Conservation (phyloP, 2,329 filamentous ascomycete genomes). For the Decorospora gaudefroyi region DNA sequence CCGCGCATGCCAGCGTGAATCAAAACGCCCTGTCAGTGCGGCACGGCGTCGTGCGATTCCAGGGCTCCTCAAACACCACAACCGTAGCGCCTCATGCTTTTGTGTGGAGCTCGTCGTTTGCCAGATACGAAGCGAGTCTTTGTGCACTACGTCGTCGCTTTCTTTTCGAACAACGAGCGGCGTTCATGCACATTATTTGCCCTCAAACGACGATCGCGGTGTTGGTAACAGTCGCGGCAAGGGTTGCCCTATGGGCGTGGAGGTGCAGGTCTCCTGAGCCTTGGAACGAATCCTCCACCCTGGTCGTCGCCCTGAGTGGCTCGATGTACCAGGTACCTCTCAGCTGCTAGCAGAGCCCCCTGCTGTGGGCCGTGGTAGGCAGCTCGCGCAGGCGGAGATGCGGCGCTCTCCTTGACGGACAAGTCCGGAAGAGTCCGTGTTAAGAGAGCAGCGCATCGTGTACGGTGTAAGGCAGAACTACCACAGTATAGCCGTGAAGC, state of each 20-base stretch:
- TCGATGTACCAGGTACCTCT: conserved; percentile 11
- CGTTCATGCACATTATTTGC: conserved; percentile 39
- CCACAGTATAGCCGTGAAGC: no score
- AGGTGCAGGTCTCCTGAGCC: conserved; percentile 21
- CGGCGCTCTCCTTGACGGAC: neutral
- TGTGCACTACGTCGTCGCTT: conserved; percentile 7
- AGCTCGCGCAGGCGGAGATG: conserved; percentile 6
- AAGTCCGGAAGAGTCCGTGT: no score
- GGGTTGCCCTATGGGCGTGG: conserved; percentile 26
- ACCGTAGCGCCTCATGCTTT: conserved; percentile 10
- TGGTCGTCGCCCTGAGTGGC: conserved; percentile 17
- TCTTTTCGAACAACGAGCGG: conserved; percentile 34
- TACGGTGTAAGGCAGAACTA: conserved; percentile 6
- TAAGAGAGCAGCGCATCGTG: no score
- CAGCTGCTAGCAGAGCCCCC: conserved; percentile 14
- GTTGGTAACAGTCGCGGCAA: conserved; percentile 28
- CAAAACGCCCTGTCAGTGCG: conserved; percentile 12
- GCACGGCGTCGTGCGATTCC: no score
- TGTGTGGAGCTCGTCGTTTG: conserved; percentile 10
- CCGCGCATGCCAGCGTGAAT: conserved; percentile 7
- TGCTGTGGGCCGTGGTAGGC: conserved; percentile 15
- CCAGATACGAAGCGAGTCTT: conserved; percentile 12
- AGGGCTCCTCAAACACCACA: conserved; percentile 14
- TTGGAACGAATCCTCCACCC: conserved; percentile 19
- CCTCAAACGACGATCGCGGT: conserved; percentile 29